phyloP scores from a whole-genome alignment of 768 basidiomycete species.

The Amanita pallidorosea region DNA sequence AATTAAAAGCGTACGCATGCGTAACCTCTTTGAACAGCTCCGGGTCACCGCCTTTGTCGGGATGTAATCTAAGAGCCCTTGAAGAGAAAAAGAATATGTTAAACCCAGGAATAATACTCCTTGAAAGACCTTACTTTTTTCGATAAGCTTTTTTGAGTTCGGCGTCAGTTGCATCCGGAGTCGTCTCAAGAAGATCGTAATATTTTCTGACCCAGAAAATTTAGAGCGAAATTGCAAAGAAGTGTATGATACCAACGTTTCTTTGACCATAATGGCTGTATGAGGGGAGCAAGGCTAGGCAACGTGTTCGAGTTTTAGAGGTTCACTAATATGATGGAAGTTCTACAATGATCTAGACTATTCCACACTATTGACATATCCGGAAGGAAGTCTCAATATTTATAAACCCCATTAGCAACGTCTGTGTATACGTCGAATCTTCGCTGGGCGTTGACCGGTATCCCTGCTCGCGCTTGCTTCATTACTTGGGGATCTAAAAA shows the following conservation, averaged over 20 bases:
- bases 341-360: constrained; percentile 33
- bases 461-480: constrained; percentile 60
- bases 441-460: constrained; percentile 87
- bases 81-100: constrained; percentile 6
- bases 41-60: constrained; percentile 93
- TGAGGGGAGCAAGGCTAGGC: constrained; percentile 8
- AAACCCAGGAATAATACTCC: neutral
- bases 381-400: constrained; percentile 21
- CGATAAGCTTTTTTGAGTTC: constrained; percentile 95
- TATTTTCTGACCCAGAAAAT: constrained; percentile 48
- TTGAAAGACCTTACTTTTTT: constrained; percentile 53
- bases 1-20: constrained; percentile 62
- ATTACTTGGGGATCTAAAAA: constrained; percentile 40
- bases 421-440: constrained; percentile 90
- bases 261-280: constrained; percentile 47
- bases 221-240: constrained; percentile 3
- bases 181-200: constrained; percentile 87
- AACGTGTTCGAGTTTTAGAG: constrained; percentile 17
- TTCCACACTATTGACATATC: constrained; percentile 30
- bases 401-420: constrained; percentile 21
- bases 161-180: constrained; percentile 64
- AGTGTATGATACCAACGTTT: constrained; percentile 38
- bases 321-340: constrained; percentile 22
- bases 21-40: constrained; percentile 97
- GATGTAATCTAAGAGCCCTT: constrained; percentile 78